Percentiles rank a stretch among this genome's conserved stretches.
phyloP scores from a whole-genome alignment of 2,329 filamentous ascomycete genomes.

The Pseudogymnoascus sp. region DNA sequence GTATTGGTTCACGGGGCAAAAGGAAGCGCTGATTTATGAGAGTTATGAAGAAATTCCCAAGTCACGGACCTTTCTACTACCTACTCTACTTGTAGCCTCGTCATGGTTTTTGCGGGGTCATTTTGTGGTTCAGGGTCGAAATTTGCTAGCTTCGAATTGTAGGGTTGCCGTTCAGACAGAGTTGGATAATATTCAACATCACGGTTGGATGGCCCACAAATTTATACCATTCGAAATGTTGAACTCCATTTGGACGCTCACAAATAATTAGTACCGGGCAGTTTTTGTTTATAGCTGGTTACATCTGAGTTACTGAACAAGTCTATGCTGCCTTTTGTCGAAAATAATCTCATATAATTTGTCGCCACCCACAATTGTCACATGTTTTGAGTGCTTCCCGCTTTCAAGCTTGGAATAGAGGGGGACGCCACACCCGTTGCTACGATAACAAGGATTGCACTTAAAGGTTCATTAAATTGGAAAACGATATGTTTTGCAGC shows the following conservation, averaged over 20 bases:
- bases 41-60: background rate
- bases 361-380: background rate
- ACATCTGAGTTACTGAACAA: too few relatives aligned
- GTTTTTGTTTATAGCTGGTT: background rate
- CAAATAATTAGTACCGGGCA: background rate
- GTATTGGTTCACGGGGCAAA: background rate
- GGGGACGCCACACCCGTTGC: background rate
- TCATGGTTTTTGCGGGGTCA: background rate
- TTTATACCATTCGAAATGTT: background rate
- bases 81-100: conserved; percentile 3
- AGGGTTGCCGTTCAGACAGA: conserved; percentile 7
- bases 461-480: background rate
- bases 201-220: background rate
- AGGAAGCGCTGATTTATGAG: background rate
- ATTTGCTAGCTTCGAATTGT: conserved; percentile 9
- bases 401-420: background rate
- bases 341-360: background rate
- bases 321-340: too few relatives aligned
- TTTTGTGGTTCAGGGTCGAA: background rate
- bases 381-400: background rate
- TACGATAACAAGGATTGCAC: background rate
- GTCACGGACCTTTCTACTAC: conserved; percentile 2
- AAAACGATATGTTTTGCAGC: background rate
- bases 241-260: background rate
- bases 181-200: background rate